phyloP scores from a whole-genome alignment of 208 protist genomes.

The Phytomonas sp. region DNA sequence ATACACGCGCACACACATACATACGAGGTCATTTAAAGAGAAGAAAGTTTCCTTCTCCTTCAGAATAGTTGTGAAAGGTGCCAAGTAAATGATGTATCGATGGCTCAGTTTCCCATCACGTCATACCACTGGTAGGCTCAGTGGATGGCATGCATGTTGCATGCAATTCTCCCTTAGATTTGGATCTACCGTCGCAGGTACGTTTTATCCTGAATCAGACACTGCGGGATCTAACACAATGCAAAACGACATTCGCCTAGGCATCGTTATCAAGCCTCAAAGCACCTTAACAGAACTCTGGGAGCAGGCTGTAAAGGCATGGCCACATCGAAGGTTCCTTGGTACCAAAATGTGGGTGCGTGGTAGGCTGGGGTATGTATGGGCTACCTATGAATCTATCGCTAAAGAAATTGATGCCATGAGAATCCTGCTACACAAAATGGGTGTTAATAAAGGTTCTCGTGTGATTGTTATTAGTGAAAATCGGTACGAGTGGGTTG shows the following conservation, averaged over 20 bases:
- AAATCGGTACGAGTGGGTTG: constrained; percentile 89
- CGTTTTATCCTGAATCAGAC: constrained; percentile 75
- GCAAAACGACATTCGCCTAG: constrained; percentile 68
- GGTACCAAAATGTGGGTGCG: constrained; percentile 87
- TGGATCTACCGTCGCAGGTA: constrained; percentile 72
- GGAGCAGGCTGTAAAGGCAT: constrained; percentile 76
- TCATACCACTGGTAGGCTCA: not conserved
- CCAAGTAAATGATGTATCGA: constrained; percentile 9
- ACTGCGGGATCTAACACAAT: constrained; percentile 43
- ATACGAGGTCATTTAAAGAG: not conserved
- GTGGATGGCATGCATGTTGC: not conserved
- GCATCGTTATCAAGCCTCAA: constrained; percentile 82
- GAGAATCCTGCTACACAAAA: constrained; percentile 68
- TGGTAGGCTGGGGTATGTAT: constrained; percentile 80
- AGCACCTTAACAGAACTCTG: constrained; percentile 84
- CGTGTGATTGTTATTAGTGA: constrained; percentile 87
- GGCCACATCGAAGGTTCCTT: constrained; percentile 74
- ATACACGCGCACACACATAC: not conserved
- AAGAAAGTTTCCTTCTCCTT: not conserved
- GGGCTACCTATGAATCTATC: constrained; percentile 88
- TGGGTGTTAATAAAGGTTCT: constrained; percentile 75
- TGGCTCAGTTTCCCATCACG: not conserved
- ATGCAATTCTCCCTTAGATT: constrained; percentile 16
- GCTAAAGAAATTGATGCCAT: constrained; percentile 65
- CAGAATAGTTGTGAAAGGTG: not conserved